These are phyloP conservation scores for Tarenaya hassleriana DNA, from an alignment of 345 rosid genomes.

Conservation along the genomic window DNA sequence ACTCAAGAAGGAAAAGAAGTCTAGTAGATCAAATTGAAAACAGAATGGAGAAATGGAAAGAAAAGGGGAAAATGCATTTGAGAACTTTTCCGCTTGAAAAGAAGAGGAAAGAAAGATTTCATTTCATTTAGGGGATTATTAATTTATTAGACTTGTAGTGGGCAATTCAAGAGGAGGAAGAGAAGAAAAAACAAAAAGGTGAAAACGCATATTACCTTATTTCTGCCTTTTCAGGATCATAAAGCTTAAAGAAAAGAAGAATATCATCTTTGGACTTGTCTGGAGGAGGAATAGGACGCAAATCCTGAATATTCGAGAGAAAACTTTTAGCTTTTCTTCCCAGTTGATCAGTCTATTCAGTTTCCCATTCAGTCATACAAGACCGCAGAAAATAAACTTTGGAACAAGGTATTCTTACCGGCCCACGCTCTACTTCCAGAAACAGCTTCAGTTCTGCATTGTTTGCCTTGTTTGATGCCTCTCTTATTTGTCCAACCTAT, in stretches of 20 bases:
- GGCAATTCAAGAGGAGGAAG: neutral
- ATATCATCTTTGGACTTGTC: slow-evolving; percentile 73
- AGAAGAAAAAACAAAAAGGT: neutral
- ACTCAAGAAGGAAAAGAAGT: slow-evolving; percentile 17
- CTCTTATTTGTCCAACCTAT: slow-evolving; percentile 92
- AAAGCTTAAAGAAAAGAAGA: slow-evolving; percentile 85
- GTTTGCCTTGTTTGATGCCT: slow-evolving; percentile 63
- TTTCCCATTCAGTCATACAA: slow-evolving; percentile 2
- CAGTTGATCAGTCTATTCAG: slow-evolving; percentile 2
- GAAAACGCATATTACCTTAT: slow-evolving; percentile 46
- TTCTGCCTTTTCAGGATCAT: slow-evolving; percentile 72
- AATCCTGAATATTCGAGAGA: slow-evolving; percentile 49
- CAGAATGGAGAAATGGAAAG: neutral
- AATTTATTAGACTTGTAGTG: neutral
- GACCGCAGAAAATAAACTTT: slow-evolving; percentile 7
- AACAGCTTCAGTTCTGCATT: slow-evolving; percentile 82
- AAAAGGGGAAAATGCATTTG: neutral
- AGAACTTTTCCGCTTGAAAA: slow-evolving; percentile 2
- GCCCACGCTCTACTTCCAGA: slow-evolving; percentile 81
- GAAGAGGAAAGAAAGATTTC: slow-evolving; percentile 7
- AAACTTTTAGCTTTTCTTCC: slow-evolving; percentile 9
- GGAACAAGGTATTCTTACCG: slow-evolving; percentile 37
- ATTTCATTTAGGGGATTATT: neutral
- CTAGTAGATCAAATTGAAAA: slow-evolving; percentile 2
- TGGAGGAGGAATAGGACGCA: slow-evolving; percentile 49